Base-by-base conservation (phyloP, 2,329 filamentous ascomycete genomes). In the Alternaria arborescens region DNA sequence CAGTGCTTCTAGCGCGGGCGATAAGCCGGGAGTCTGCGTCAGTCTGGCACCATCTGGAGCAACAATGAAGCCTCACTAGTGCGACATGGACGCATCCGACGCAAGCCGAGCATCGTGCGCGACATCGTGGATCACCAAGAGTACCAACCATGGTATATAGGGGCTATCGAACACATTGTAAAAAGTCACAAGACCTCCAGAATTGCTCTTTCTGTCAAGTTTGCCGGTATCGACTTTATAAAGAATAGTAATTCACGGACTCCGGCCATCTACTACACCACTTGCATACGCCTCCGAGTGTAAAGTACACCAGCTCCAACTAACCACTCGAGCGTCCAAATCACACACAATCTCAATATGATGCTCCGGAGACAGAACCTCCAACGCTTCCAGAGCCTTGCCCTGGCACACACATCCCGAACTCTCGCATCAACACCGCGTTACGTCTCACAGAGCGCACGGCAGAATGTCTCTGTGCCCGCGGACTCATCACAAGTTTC, bases 401-500 rank as follows among this genome's bases (percentile, higher is more conserved):
- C 72, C 28, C 52, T 67, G 47, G 52, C 68, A 22, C 65, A 70
- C n/a, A 60, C 66, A 50, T 58, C 61, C 40, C 70, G 67, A 22
- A 62, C 62, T 8, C 60, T 75, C 32, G 54, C 69, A 26, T 65
- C 62, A 12, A 61, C 65, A 11, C 61, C 61, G 10, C 72, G 75
- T 43, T 68, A 72, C 58, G 74, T 77, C 18, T 74, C 76, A 57
- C 71, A 71, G 44, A 75, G 69, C 67, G 68, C 72, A 42, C 69
- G 70, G 26, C 72, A 68, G 54, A 60, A 75, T 70, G 73, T 72
- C 53, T 71, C 75, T 16, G 47, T 74, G 7, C 71, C 67, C 38
- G 62, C 70, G 22, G 20, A 42, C 40, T 61, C 70, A 40, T 51
- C 69, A 42, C 63, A 66, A 41, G 50, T 66, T 10, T 38, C 66